Base-by-base conservation (phyloP, 1,284 basidiomycete species). In the Leccinum fuscescens region DNA sequence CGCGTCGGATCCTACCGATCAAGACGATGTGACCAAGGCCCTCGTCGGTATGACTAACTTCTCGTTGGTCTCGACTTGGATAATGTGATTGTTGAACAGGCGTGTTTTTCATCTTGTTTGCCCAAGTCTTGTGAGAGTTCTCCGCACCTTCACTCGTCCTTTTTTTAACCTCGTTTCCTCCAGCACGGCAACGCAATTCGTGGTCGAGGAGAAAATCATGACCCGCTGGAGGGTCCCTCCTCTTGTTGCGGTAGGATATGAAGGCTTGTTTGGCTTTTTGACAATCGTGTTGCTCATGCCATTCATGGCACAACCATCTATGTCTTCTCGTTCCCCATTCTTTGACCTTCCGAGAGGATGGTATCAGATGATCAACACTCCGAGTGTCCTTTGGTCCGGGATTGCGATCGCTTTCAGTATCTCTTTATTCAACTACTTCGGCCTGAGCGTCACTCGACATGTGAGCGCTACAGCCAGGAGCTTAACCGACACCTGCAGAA, bases 401-500 rank as follows among this genome's bases (percentile, higher is more conserved):
- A 72, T 96, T 53, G 89, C 86, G 52, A 93, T 95, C 70, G 91
- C 92, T 53, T 76, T 85, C 70, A 88, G 85, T 62, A 98, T 98
- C 65, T 84, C 93, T n/a, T 78, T 95, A 24, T 99, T 96, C 86
- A 99, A 99, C 79, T 96, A 89, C 76, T 97, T 95, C 69, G 95
- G 96, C 5, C 78, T 98, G 50, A 92, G 89, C 71, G 94, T 99
- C 59, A 99, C 96, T 7, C 85, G 89, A 65, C 86, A 92, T 70
- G 91, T 95, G 63, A 93, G 87, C 74, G 94, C 94, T 44, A 96
- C 93, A 1, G 92, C 92, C 20, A 84, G 94, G 62, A 92, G 88
- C 62, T 84, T 97, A 55, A 94, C 96, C 52, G 97, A 99, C 75
- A 97, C 96, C 5, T 98, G 95, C 79, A 85, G 97, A 67, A 98